phyloP scores from a whole-genome alignment of 2,329 filamentous ascomycete species.

The Coniochaeta sp. region DNA sequence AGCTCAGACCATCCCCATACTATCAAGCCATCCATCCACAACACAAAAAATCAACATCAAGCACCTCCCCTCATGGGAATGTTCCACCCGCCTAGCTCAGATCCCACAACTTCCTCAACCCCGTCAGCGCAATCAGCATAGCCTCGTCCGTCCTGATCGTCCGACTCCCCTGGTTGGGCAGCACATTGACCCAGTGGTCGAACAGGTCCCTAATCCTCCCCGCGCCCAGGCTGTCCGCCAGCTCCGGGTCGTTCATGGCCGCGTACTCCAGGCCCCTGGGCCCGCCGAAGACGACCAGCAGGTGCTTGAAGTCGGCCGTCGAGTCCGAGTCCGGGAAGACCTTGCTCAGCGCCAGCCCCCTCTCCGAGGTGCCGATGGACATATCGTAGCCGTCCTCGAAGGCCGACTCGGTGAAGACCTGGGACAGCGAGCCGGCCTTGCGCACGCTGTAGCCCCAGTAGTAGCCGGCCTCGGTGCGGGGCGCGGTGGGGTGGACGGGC shows the following conservation, averaged over 20 bases:
- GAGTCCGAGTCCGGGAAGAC: slow-evolving; percentile 35
- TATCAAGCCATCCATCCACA: not conserved
- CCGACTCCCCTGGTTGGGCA: slow-evolving; percentile 72
- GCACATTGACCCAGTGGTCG: slow-evolving; percentile 76
- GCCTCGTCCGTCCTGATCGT: slow-evolving; percentile 82
- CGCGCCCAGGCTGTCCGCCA: slow-evolving; percentile 53
- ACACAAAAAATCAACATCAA: not conserved
- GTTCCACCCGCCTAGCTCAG: slow-evolving; percentile 12
- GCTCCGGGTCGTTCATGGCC: slow-evolving; percentile 49
- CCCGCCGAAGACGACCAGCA: slow-evolving; percentile 74
- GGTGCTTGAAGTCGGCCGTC: slow-evolving; percentile 52
- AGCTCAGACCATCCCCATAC: not conserved
- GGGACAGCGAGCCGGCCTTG: slow-evolving; percentile 56
- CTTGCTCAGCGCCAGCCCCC: slow-evolving; percentile 47
- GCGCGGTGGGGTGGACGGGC: slow-evolving; percentile 59
- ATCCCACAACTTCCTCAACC: slow-evolving; percentile 53
- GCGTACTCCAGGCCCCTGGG: slow-evolving; percentile 73
- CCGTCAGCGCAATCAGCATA: slow-evolving; percentile 66
- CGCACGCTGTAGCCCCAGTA: slow-evolving; percentile 81
- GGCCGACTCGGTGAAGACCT: slow-evolving; percentile 69
- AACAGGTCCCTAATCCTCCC: slow-evolving; percentile 64
- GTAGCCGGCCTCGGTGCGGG: slow-evolving; percentile 69
- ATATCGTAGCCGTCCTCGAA: slow-evolving; percentile 75
- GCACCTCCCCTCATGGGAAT: too few relatives aligned
- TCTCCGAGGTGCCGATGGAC: slow-evolving; percentile 77